phyloP scores from a whole-genome alignment of 73 alveolate genomes.

The Paramecium biaurelia region DNA sequence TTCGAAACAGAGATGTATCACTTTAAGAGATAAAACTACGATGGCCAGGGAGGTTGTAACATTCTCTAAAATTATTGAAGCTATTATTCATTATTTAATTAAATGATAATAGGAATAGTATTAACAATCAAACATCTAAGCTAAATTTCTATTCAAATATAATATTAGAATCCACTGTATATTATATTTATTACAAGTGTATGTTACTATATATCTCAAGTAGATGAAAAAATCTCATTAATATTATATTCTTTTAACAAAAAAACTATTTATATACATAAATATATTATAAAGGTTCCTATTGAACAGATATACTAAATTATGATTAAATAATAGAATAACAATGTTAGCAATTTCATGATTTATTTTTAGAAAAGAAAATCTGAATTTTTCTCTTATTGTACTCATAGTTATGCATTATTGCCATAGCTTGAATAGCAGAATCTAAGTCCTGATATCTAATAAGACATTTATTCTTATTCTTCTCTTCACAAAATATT shows the following conservation, averaged over 20 bases:
- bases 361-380: background rate
- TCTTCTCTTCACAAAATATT: too few species aligned
- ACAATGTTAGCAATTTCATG: background rate
- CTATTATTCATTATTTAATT: background rate
- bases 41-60: background rate
- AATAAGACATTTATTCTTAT: too few species aligned
- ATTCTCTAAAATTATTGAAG: background rate
- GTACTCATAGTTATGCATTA: constrained; percentile 1
- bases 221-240: too few species aligned
- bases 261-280: too few species aligned
- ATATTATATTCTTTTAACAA: background rate
- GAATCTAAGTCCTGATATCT: too few species aligned
- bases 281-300: too few species aligned
- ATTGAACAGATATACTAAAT: background rate
- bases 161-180: background rate
- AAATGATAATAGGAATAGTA: background rate
- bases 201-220: too few species aligned
- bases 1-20: background rate
- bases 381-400: constrained; percentile 27
- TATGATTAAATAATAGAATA: too few species aligned
- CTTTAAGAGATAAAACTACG: background rate
- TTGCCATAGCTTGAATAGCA: background rate
- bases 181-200: background rate
- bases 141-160: background rate
- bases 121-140: background rate